A percentile compares a stretch with the other conserved stretches of the same genome.
Evolutionary conservation across 371 early-diverging fungal species (phyloP).

Genomic region (Syncephalis fuscata): DNA sequence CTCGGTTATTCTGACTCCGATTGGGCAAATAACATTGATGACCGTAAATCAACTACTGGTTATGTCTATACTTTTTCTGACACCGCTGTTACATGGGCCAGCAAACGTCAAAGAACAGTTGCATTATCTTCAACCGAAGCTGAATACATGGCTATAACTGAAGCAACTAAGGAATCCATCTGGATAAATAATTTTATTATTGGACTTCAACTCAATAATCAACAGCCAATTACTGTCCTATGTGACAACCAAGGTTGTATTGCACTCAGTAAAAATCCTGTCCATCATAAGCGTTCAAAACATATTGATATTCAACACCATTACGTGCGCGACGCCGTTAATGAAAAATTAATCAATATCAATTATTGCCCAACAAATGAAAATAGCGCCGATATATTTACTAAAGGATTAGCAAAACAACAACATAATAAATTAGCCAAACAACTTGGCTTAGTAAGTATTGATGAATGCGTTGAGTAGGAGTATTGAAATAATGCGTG

Average conservation of each 20-base stretch:
- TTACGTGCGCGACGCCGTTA: not conserved
- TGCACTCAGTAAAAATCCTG: not conserved
- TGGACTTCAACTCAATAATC: not conserved
- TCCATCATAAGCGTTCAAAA: not conserved
- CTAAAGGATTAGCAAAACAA: conserved; percentile 2
- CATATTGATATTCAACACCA: conserved; percentile 1
- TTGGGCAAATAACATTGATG: conserved; percentile 1
- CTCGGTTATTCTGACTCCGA: conserved; percentile 4
- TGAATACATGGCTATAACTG: conserved; percentile 4
- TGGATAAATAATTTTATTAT: not conserved
- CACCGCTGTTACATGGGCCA: conserved; percentile 5
- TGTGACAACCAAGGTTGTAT: not conserved
- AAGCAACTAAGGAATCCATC: conserved; percentile 5
- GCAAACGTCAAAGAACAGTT: conserved; percentile 3
- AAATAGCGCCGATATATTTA: conserved; percentile 6
- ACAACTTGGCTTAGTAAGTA: not conserved
- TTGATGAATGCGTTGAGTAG: not conserved
- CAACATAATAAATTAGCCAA: not conserved
- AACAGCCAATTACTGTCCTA: not conserved
- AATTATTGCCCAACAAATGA: conserved; percentile 3
- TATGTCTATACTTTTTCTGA: conserved; percentile 3
- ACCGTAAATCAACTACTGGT: conserved; percentile 6
- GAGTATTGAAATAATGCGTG: no score
- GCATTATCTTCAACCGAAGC: conserved; percentile 11
- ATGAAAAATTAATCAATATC: not conserved